A percentile compares a stretch with the other conserved stretches of the same genome.
Evolutionary conservation across 139 green algal genomes (phyloP).

Genomic region (Astrephomene gubernaculifera): DNA sequence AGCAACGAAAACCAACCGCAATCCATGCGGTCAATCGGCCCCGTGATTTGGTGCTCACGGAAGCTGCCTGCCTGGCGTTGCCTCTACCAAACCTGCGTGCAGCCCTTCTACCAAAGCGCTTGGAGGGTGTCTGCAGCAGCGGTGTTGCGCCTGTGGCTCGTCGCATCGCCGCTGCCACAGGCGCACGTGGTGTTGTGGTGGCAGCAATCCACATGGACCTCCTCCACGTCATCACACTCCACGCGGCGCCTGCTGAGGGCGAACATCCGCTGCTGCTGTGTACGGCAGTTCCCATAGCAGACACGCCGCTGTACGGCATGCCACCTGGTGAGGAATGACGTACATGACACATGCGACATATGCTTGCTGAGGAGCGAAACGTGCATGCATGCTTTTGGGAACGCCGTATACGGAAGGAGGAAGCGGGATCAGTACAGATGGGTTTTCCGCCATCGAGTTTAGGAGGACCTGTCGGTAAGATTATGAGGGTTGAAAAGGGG

Average conservation of each 20-base stretch:
- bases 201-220: background rate
- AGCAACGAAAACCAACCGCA: background rate
- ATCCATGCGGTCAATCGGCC: background rate
- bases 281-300: background rate
- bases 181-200: slow-evolving; percentile 1
- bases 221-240: slow-evolving; percentile 26
- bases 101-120: slow-evolving; percentile 11
- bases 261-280: slow-evolving; percentile 17
- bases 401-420: background rate
- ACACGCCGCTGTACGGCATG: slow-evolving; percentile 30
- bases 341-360: background rate
- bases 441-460: background rate
- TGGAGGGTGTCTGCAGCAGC: slow-evolving; percentile 9
- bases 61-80: slow-evolving; percentile 24
- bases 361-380: background rate
- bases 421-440: background rate
- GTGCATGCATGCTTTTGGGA: background rate
- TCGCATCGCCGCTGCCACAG: background rate
- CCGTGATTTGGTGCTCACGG: background rate
- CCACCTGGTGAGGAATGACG: background rate
- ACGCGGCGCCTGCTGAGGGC: background rate
- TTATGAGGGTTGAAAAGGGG: background rate
- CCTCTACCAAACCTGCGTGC: background rate
- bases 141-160: background rate
- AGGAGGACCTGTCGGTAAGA: background rate